These are phyloP conservation scores for Colletotrichum neosansevieriae DNA, from an alignment of 2,329 filamentous ascomycete genomes.

Conservation along the genomic window DNA sequence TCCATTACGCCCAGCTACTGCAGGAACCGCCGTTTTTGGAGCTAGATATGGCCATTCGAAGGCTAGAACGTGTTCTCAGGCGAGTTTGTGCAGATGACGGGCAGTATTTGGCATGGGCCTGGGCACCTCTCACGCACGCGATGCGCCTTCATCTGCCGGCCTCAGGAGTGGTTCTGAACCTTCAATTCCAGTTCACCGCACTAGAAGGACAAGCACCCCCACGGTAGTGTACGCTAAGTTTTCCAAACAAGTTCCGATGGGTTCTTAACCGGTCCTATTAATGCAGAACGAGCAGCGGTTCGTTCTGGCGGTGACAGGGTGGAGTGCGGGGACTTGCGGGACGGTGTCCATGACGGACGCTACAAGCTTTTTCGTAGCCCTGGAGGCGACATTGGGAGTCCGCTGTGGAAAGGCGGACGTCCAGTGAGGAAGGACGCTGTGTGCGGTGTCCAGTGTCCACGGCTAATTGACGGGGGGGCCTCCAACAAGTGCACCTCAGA, in stretches of 20 bases:
- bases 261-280: constrained; percentile 32
- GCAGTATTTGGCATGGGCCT: not conserved
- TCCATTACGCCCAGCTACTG: not conserved
- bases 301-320: constrained; percentile 40
- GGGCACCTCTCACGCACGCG: not conserved
- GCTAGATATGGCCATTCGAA: not conserved
- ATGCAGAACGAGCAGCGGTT: constrained; percentile 35
- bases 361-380: constrained; percentile 31
- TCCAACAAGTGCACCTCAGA: constrained; percentile 10
- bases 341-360: constrained; percentile 11
- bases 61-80: not conserved
- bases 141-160: not conserved
- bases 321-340: constrained; percentile 32
- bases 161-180: not conserved
- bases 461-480: constrained; percentile 18
- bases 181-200: not conserved
- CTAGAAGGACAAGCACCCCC: constrained; percentile 17
- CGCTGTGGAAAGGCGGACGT: constrained; percentile 23
- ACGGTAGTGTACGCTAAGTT: constrained; percentile 20
- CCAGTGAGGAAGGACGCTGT: constrained; percentile 19
- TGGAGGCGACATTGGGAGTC: constrained; percentile 20
- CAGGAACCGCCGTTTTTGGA: not conserved
- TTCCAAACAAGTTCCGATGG: constrained; percentile 35
- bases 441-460: constrained; percentile 9
- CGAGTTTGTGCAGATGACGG: constrained; percentile 3